phyloP scores from a whole-genome alignment of 805 yeast species.

The Saturnispora bothae region DNA sequence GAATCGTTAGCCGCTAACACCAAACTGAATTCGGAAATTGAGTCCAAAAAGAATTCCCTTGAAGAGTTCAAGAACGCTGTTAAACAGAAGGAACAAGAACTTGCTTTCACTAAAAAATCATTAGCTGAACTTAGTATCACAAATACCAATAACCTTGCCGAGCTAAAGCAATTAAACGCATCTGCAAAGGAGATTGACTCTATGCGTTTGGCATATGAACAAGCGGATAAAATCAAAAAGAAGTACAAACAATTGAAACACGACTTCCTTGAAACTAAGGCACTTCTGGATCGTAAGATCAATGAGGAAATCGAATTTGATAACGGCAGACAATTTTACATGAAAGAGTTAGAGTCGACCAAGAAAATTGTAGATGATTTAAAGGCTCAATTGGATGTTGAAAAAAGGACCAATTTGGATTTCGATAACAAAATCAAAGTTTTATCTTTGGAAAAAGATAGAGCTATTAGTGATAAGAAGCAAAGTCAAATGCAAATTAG shows the following conservation, averaged over 20 bases:
- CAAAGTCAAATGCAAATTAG: constrained; percentile 25
- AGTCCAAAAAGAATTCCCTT: constrained; percentile 17
- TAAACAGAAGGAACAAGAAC: constrained; percentile 27
- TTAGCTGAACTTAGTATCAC: constrained; percentile 8
- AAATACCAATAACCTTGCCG: neutral
- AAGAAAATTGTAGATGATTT: constrained; percentile 23
- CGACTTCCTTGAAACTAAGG: constrained; percentile 34
- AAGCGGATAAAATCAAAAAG: constrained; percentile 19
- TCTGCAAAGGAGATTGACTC: constrained; percentile 8
- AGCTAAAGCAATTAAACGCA: neutral
- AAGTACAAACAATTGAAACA: constrained; percentile 33
- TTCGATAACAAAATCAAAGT: constrained; percentile 20
- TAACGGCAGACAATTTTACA: constrained; percentile 35
- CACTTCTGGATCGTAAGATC: constrained; percentile 31
- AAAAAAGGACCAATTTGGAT: constrained; percentile 18
- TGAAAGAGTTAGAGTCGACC: constrained; percentile 30
- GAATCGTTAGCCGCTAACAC: constrained; percentile 3
- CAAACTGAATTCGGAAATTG: constrained; percentile 24
- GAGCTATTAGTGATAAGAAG: constrained; percentile 23
- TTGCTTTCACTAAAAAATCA: constrained; percentile 12
- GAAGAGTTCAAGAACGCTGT: constrained; percentile 26
- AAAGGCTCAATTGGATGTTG: constrained; percentile 22
- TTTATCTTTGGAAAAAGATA: constrained; percentile 27
- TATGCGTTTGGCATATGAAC: constrained; percentile 21
- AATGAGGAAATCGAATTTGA: constrained; percentile 34